A percentile compares a stretch with the other conserved stretches of the same genome.
These are phyloP conservation scores for Santalum album DNA, from an alignment of 164 flowering plant species.

Conservation along the genomic window DNA sequence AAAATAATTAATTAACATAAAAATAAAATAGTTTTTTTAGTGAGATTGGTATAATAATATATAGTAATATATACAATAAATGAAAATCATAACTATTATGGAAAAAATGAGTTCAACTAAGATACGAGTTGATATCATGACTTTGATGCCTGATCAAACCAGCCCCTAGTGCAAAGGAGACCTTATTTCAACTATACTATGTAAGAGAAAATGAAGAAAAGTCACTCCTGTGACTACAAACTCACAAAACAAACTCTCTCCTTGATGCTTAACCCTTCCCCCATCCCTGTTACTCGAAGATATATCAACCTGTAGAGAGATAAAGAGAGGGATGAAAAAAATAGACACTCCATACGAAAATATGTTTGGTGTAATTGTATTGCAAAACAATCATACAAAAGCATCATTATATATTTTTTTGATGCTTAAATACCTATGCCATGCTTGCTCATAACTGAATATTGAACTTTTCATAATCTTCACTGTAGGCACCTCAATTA, in stretches of 20 bases:
- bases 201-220: too few relatives aligned
- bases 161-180: neutral
- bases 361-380: neutral
- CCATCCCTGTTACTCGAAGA: slow-evolving; percentile 93
- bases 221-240: too few relatives aligned
- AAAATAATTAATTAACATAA: too few relatives aligned
- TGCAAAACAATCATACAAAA: too few relatives aligned
- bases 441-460: slow-evolving; percentile 98
- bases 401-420: too few relatives aligned
- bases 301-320: slow-evolving; percentile 56
- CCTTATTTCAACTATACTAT: neutral
- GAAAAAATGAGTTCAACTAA: too few relatives aligned
- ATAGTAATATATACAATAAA: too few relatives aligned
- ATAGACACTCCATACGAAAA: neutral
- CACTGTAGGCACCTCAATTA: slow-evolving; percentile 42
- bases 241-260: slow-evolving; percentile 81
- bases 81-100: too few relatives aligned
- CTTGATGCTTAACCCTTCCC: slow-evolving; percentile 75
- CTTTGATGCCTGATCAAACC: too few relatives aligned
- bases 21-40: too few relatives aligned
- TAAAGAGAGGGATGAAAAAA: neutral
- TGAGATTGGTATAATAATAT: too few relatives aligned
- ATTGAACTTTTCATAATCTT: slow-evolving; percentile 88
- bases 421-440: slow-evolving; percentile 70
- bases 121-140: too few relatives aligned